Percentiles rank a stretch among this genome's conserved stretches.
Conservation (phyloP, 2,329 filamentous ascomycete species). For the Plenodomus tracheiphilus region DNA sequence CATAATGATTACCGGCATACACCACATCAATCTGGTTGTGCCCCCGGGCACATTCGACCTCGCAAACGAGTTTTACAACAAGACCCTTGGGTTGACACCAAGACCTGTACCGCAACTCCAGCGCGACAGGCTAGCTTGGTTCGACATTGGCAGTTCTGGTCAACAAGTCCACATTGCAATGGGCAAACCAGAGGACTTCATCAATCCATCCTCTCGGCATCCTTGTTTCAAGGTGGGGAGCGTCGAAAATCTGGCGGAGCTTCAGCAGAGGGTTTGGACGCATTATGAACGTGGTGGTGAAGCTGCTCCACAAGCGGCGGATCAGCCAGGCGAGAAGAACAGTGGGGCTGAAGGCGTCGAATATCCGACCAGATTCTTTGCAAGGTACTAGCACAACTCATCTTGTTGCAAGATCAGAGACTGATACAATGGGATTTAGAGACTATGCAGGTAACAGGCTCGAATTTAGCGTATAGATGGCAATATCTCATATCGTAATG, state of each 20-base stretch:
- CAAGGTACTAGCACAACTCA: slow-evolving; percentile 31
- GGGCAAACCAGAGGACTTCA: slow-evolving; percentile 41
- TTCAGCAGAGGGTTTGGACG: slow-evolving; percentile 56
- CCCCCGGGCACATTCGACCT: slow-evolving; percentile 11
- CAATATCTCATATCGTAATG: no score
- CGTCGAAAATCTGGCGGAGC: slow-evolving; percentile 50
- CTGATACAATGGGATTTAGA: neutral
- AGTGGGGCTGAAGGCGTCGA: slow-evolving; percentile 56
- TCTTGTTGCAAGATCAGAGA: neutral
- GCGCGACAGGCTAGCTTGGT: slow-evolving; percentile 59
- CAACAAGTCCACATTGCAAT: slow-evolving; percentile 63
- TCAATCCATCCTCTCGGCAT: slow-evolving; percentile 51
- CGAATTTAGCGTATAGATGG: slow-evolving; percentile 42
- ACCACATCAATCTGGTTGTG: slow-evolving; percentile 22
- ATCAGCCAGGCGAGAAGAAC: slow-evolving; percentile 56
- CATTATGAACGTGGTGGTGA: slow-evolving; percentile 55
- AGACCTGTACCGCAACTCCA: slow-evolving; percentile 59
- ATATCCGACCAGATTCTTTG: slow-evolving; percentile 66
- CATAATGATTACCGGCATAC: slow-evolving; percentile 20
- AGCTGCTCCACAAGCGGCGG: slow-evolving; percentile 57
- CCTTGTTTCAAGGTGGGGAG: slow-evolving; percentile 61
- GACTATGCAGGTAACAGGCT: slow-evolving; percentile 48
- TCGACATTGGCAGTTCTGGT: slow-evolving; percentile 59
- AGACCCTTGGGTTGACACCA: slow-evolving; percentile 56
- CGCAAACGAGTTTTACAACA: slow-evolving; percentile 15